phyloP scores from a whole-genome alignment of 2,329 filamentous ascomycete genomes.

The Sarocladiaceae sp. region DNA sequence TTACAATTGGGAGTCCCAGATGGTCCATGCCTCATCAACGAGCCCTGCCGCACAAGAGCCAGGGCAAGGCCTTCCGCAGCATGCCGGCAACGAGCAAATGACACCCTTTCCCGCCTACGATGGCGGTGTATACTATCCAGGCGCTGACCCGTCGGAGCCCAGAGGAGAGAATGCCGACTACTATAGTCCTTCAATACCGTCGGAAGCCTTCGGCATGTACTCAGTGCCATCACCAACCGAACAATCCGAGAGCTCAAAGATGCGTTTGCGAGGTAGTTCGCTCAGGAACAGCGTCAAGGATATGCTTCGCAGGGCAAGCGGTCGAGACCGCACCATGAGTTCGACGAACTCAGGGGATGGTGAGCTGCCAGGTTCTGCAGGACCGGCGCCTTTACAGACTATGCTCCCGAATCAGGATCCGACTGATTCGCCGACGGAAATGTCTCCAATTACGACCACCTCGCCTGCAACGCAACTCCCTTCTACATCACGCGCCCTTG shows the following conservation, averaged over 20 bases:
- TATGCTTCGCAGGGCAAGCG: conserved; percentile 30
- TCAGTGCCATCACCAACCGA: conserved; percentile 3
- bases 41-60: not conserved
- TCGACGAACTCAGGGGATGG: conserved; percentile 15
- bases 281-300: conserved; percentile 30
- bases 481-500: not conserved
- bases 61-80: not conserved
- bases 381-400: not conserved
- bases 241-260: not conserved
- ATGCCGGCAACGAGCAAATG: conserved; percentile 1
- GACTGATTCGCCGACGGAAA: conserved; percentile 27
- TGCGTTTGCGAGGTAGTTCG: conserved; percentile 27
- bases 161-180: conserved; percentile 31
- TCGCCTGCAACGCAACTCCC: conserved; percentile 3
- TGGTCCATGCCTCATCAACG: not conserved
- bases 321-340: conserved; percentile 24
- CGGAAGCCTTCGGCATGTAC: conserved; percentile 36
- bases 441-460: conserved; percentile 14
- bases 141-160: conserved; percentile 7
- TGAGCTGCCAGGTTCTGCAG: not conserved
- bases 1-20: not conserved
- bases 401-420: conserved; percentile 14
- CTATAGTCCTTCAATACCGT: conserved; percentile 36
- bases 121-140: conserved; percentile 8
- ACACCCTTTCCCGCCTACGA: conserved; percentile 18